phyloP scores from a whole-genome alignment of 495 filamentous ascomycete genomes.

The Daldinia concentrica region DNA sequence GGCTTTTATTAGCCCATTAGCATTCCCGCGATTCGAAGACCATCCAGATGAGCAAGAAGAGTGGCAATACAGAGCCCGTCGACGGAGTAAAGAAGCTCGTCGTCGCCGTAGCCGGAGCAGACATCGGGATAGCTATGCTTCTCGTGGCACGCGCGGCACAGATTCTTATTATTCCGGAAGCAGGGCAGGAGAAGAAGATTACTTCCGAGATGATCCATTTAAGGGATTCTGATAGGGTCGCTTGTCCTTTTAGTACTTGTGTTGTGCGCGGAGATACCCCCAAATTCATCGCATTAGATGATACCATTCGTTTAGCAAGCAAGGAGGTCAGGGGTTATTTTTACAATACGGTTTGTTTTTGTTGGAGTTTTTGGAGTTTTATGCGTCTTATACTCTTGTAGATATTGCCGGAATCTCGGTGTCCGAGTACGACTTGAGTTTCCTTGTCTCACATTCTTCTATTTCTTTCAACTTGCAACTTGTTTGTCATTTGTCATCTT shows the following conservation, averaged over 20 bases:
- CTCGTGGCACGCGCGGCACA: slow-evolving; percentile 55
- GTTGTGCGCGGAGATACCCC: slow-evolving; percentile 30
- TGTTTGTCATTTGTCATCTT: slow-evolving; percentile 25
- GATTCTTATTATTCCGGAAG: slow-evolving; percentile 50
- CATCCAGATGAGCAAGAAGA: slow-evolving; percentile 60
- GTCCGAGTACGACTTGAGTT: slow-evolving; percentile 35
- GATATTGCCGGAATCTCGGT: slow-evolving; percentile 34
- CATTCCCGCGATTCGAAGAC: slow-evolving; percentile 54
- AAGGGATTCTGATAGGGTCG: slow-evolving; percentile 52
- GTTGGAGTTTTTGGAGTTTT: slow-evolving; percentile 37
- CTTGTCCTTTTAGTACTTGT: slow-evolving; percentile 10
- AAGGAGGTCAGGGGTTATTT: slow-evolving; percentile 3
- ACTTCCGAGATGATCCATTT: slow-evolving; percentile 59
- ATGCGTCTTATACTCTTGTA: slow-evolving; percentile 3
- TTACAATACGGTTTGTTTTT: neutral
- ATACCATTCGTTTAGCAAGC: slow-evolving; percentile 21
- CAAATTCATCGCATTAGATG: slow-evolving; percentile 23
- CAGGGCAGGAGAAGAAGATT: slow-evolving; percentile 54
- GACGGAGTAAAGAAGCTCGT: slow-evolving; percentile 60
- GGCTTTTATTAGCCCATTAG: slow-evolving; percentile 79
- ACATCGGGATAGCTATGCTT: slow-evolving; percentile 59
- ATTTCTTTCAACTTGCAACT: slow-evolving; percentile 1
- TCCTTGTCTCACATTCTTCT: slow-evolving; percentile 22
- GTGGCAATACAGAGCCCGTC: slow-evolving; percentile 50
- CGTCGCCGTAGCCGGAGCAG: slow-evolving; percentile 60